Percentiles rank a stretch among this genome's conserved stretches.
Conservation (phyloP, 495 filamentous ascomycete genomes). For the Filosporella fistucella region DNA sequence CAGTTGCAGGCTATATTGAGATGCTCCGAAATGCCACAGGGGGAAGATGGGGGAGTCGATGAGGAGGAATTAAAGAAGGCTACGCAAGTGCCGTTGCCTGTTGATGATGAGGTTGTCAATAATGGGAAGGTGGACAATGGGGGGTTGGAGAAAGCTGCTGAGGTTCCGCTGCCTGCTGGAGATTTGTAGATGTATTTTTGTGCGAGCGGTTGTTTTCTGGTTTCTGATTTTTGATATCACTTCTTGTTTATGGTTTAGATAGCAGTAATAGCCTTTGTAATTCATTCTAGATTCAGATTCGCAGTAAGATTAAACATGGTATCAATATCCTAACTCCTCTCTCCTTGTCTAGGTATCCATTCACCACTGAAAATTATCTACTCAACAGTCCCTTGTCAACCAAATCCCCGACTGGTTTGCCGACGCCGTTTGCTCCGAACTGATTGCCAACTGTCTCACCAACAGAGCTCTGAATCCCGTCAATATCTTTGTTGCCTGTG, state of each 20-base stretch:
- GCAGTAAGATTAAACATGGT: no score
- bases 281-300: no score
- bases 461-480: slow-evolving; percentile 17
- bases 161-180: slow-evolving; percentile 1
- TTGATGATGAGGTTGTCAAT: slow-evolving; percentile 8
- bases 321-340: neutral
- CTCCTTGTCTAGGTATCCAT: slow-evolving; percentile 1
- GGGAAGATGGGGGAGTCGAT: slow-evolving; percentile 13
- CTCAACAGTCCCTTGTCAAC: slow-evolving; percentile 19
- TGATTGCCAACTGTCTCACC: slow-evolving; percentile 14
- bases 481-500: slow-evolving; percentile 23
- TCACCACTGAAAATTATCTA: no score
- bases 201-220: no score
- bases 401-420: slow-evolving; percentile 10
- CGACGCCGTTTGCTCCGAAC: slow-evolving; percentile 9
- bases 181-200: no score
- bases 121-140: neutral
- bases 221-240: no score
- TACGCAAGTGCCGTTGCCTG: slow-evolving; percentile 9
- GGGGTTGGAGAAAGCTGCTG: neutral
- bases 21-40: slow-evolving; percentile 12
- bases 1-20: slow-evolving; percentile 17
- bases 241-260: no score
- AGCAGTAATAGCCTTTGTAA: no score
- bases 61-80: slow-evolving; percentile 16